These are phyloP conservation scores for Clonostachys chloroleuca DNA, from an alignment of 2,329 filamentous ascomycete genomes.

Conservation along the genomic window DNA sequence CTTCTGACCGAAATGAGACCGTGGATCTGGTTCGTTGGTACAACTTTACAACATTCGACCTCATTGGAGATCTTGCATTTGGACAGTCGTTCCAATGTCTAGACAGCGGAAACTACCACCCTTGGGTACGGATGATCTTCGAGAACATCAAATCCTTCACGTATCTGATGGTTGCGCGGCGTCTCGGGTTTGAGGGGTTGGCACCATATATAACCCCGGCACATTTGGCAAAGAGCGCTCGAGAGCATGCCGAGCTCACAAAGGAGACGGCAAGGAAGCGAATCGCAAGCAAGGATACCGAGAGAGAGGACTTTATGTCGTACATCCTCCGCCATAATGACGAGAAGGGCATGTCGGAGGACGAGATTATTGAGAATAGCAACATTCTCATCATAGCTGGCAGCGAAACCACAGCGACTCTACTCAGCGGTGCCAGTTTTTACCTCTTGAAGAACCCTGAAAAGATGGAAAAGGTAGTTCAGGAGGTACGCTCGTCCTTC, in stretches of 20 bases:
- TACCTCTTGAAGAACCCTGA: neutral
- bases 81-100: constrained; percentile 8
- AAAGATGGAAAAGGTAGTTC: neutral
- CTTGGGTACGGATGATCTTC: neutral
- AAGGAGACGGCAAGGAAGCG: too few relatives aligned
- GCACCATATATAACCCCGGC: too few relatives aligned
- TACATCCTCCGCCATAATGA: too few relatives aligned
- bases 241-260: too few relatives aligned
- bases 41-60: constrained; percentile 13
- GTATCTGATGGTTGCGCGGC: too few relatives aligned
- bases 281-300: too few relatives aligned
- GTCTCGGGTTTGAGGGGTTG: too few relatives aligned
- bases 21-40: constrained; percentile 13
- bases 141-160: too few relatives aligned
- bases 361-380: too few relatives aligned
- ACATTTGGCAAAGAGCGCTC: too few relatives aligned
- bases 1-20: neutral
- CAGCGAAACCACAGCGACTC: neutral
- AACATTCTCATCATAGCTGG: neutral
- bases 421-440: neutral
- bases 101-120: constrained; percentile 6
- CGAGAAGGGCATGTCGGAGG: too few relatives aligned
- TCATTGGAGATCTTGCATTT: constrained; percentile 13
- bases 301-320: too few relatives aligned
- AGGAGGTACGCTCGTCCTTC: neutral